These are phyloP conservation scores for Hamigera avellanea DNA, from an alignment of 495 filamentous ascomycete genomes.

Conservation along the genomic window DNA sequence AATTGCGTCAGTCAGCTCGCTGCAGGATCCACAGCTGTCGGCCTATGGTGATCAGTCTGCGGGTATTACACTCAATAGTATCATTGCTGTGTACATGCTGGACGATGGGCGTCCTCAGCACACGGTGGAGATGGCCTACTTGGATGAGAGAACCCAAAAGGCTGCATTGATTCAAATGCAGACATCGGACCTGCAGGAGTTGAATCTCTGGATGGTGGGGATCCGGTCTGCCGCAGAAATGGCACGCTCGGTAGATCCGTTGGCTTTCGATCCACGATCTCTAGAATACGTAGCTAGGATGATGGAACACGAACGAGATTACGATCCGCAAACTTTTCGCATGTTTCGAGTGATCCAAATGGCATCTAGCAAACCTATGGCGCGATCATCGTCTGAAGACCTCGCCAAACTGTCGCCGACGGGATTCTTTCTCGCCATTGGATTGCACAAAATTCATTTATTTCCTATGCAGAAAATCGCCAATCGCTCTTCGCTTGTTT, in stretches of 20 bases:
- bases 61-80: conserved; percentile 56
- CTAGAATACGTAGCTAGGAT: conserved; percentile 53
- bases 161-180: conserved; percentile 55
- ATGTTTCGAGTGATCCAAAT: conserved; percentile 81
- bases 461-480: conserved; percentile 56
- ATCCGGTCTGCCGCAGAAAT: conserved; percentile 52
- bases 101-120: conserved; percentile 71
- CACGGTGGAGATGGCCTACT: conserved; percentile 62
- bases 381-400: conserved; percentile 62
- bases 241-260: conserved; percentile 37
- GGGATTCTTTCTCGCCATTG: conserved; percentile 77
- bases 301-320: conserved; percentile 58
- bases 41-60: conserved; percentile 34
- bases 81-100: conserved; percentile 68
- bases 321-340: conserved; percentile 56
- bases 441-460: conserved; percentile 70
- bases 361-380: conserved; percentile 42
- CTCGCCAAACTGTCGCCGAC: conserved; percentile 60
- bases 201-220: conserved; percentile 61
- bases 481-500: conserved; percentile 44
- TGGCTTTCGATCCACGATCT: conserved; percentile 47
- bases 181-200: conserved; percentile 59
- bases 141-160: conserved; percentile 61
- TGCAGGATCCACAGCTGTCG: conserved; percentile 47
- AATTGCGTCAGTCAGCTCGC: conserved; percentile 46